Percentiles rank a stretch among this genome's conserved stretches.
phyloP scores from a whole-genome alignment of 2,329 filamentous ascomycete genomes.

The Arthrinium phaeospermum region DNA sequence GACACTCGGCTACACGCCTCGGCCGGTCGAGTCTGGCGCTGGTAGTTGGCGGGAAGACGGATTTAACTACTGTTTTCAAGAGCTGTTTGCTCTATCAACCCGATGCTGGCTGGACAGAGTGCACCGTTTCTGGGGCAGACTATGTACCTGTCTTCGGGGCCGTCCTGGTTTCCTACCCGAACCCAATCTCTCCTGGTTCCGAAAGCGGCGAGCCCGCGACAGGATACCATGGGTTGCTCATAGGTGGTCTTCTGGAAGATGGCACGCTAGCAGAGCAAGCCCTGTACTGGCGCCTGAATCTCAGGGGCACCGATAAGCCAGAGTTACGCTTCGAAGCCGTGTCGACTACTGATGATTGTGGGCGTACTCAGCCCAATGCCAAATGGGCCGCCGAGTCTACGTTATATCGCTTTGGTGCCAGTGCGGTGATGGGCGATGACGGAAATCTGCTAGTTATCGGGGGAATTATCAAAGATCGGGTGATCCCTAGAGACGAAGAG shows the following conservation, averaged over 20 bases:
- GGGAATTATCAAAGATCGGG: constrained; percentile 47
- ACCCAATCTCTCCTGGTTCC: constrained; percentile 31
- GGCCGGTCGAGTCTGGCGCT: constrained; percentile 57
- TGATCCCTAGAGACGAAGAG: neutral
- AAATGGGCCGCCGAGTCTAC: constrained; percentile 23
- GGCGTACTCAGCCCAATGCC: constrained; percentile 13
- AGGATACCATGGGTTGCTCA: constrained; percentile 63
- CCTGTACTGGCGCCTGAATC: constrained; percentile 65
- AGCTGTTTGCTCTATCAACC: constrained; percentile 60
- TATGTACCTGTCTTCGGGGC: constrained; percentile 52
- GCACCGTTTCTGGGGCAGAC: constrained; percentile 41
- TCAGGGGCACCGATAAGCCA: constrained; percentile 33
- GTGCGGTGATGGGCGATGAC: constrained; percentile 36
- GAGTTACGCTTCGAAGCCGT: constrained; percentile 31
- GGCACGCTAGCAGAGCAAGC: constrained; percentile 67
- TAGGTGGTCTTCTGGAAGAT: constrained; percentile 73
- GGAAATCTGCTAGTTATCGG: constrained; percentile 46
- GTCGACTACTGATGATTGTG: neutral
- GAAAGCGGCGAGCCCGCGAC: constrained; percentile 27
- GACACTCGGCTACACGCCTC: constrained; percentile 70
- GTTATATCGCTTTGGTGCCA: constrained; percentile 51
- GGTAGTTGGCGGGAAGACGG: constrained; percentile 66
- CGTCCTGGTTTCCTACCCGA: constrained; percentile 40
- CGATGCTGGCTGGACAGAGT: constrained; percentile 53
- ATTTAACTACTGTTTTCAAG: constrained; percentile 52